phyloP scores from a whole-genome alignment of 352 stramenopile genomes.

The Pythium dissotocum region DNA sequence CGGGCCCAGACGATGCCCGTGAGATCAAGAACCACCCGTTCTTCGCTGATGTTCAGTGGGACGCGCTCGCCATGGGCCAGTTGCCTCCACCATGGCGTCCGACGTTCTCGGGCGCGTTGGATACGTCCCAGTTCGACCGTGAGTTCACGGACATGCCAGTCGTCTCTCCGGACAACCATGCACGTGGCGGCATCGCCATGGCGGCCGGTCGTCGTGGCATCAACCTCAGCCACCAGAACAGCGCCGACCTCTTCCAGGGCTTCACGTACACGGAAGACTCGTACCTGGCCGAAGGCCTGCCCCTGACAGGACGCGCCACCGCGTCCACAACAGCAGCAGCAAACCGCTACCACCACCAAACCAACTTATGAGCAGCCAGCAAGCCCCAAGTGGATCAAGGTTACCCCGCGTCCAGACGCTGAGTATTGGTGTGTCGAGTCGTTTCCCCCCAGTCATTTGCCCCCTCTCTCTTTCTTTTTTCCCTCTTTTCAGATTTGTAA shows the following conservation, averaged over 20 bases:
- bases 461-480: not conserved
- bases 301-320: conserved; percentile 10
- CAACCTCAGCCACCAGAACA: conserved; percentile 54
- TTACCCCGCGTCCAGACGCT: not conserved
- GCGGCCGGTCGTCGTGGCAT: conserved; percentile 30
- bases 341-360: conserved; percentile 31
- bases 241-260: conserved; percentile 77
- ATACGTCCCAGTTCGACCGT: conserved; percentile 97
- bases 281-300: conserved; percentile 65
- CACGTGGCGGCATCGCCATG: conserved; percentile 59
- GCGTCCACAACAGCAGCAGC: conserved; percentile 17
- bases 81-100: conserved; percentile 92
- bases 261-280: conserved; percentile 88
- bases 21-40: conserved; percentile 87
- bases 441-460: not conserved
- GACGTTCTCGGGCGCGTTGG: conserved; percentile 90
- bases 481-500: conserved; percentile 24
- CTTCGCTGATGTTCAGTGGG: conserved; percentile 82
- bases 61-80: conserved; percentile 51
- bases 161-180: conserved; percentile 87
- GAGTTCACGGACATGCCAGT: conserved; percentile 98
- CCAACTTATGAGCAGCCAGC: conserved; percentile 37
- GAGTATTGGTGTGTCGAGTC: conserved; percentile 1
- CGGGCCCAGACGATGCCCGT: conserved; percentile 70
- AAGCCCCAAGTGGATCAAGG: not conserved